Conservation (phyloP, 352 stramenopile species). For the Ochromonadaceae sp. region DNA sequence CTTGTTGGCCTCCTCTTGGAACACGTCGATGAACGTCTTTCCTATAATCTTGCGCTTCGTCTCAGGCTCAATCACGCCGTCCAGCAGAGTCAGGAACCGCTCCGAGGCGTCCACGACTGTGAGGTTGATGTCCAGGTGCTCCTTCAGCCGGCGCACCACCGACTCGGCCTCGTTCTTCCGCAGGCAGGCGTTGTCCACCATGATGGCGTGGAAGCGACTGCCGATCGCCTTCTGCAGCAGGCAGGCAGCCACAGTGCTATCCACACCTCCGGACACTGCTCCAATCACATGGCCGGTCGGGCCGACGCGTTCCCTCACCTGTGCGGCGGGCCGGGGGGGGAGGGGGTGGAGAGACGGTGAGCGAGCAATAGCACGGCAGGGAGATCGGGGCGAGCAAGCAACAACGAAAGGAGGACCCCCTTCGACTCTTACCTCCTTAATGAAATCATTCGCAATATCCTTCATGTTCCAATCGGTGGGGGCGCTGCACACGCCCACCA, state of each 20-base stretch:
- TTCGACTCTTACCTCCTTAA: slow-evolving; percentile 39
- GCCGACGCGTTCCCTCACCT: slow-evolving; percentile 72
- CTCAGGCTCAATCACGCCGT: slow-evolving; percentile 83
- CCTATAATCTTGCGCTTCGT: slow-evolving; percentile 98
- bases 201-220: slow-evolving; percentile 92
- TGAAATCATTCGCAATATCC: slow-evolving; percentile 64
- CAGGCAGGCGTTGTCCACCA: slow-evolving; percentile 98
- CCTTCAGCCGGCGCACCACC: slow-evolving; percentile 58
- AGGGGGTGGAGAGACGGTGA: too few species aligned
- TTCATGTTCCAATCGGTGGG: slow-evolving; percentile 94
- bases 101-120: slow-evolving; percentile 88
- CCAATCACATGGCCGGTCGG: slow-evolving; percentile 89
- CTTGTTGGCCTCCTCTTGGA: slow-evolving; percentile 65
- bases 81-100: slow-evolving; percentile 78
- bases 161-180: slow-evolving; percentile 74
- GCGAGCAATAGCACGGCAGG: background rate
- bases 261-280: slow-evolving; percentile 91
- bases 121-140: slow-evolving; percentile 86
- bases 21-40: slow-evolving; percentile 96
- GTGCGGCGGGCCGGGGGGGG: slow-evolving; percentile 11
- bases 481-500: slow-evolving; percentile 79
- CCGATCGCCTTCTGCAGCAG: slow-evolving; percentile 86
- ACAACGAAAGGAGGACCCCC: slow-evolving; percentile 30
- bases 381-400: background rate
- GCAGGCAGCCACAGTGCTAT: slow-evolving; percentile 94